Evolutionary conservation across 2,329 filamentous ascomycete genomes (phyloP).

Genomic region (Periconia macrospinosa): DNA sequence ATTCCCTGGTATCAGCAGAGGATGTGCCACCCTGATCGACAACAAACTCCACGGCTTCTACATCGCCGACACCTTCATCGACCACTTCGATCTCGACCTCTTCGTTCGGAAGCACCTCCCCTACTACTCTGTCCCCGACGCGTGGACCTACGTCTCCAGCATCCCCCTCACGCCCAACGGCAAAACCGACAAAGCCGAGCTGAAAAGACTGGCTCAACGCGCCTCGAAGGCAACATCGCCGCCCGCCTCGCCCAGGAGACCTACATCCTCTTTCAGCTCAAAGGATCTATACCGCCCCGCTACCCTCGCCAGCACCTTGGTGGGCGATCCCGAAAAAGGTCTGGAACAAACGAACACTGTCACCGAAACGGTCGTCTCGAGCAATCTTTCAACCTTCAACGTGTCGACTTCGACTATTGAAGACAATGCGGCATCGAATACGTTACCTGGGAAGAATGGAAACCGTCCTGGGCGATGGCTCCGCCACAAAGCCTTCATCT

Average conservation of each 20-base stretch:
- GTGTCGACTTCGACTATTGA: constrained; percentile 16
- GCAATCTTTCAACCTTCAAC: constrained; percentile 14
- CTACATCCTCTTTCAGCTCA: constrained; percentile 6
- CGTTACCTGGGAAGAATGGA: constrained; percentile 27
- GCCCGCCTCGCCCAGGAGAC: background rate
- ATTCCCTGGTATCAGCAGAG: constrained; percentile 51
- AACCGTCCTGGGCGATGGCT: constrained; percentile 33
- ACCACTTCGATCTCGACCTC: constrained; percentile 39
- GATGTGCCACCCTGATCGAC: constrained; percentile 51
- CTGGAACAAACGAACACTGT: background rate
- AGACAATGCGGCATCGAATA: constrained; percentile 12
- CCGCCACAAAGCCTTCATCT: constrained; percentile 33
- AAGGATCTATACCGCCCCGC: constrained; percentile 12
- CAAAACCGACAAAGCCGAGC: constrained; percentile 56
- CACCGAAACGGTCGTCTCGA: constrained; percentile 8
- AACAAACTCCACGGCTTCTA: constrained; percentile 56
- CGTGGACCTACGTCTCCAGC: constrained; percentile 46
- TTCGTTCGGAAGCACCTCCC: constrained; percentile 50
- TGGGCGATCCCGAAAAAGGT: constrained; percentile 9
- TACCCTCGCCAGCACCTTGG: constrained; percentile 1
- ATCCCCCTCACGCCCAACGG: constrained; percentile 59
- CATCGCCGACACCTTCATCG: constrained; percentile 38
- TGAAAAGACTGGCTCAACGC: constrained; percentile 35
- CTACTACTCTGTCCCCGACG: constrained; percentile 57
- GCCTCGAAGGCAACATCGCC: constrained; percentile 1